Evolutionary conservation across 2,329 filamentous ascomycete genomes (phyloP), one percentile per base, ranked within the genome.

Genomic region (Phoma sp.): DNA sequence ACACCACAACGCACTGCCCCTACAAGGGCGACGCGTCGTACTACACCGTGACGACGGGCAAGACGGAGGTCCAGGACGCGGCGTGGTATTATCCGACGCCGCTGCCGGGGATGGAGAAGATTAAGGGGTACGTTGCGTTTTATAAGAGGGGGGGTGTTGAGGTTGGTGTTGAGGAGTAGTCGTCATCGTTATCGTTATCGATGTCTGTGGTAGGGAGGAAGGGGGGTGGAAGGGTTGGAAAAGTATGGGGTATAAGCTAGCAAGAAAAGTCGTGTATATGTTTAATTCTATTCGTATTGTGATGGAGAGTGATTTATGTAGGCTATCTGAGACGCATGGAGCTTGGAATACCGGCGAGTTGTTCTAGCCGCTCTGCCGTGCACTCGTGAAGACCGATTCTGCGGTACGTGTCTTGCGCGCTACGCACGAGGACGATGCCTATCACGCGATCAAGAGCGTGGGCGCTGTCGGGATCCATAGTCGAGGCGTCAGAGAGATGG

Each of bases 1-100:
- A 77, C 12, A 77, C 78, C 10, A 76, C 74, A 34, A 84, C 83
- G 0, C 70, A 76, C 42, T 86, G 83, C 51, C 78, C 79, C 0
- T 86, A 83, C 82, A 86, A 86, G 66, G 84, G 84, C 2, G 75
- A 79, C 25, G 83, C 84, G 4, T 80, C 76, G 36, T 86, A 86
- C 66, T 86, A 85, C 67, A 81, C 77, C 18, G 69, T 86, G 49
- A 79, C 76, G 10, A 74, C 80, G 9, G 78, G 80, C 43, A 81
- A 78, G 32, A 75, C 76, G 5, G 77, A 79, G 45, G 55, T 83
- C 17, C 72, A 78, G 29, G 82, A 86, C 56, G 82, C 81, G 2
- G 84, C 83, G 0, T 87, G 84, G 84, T 86, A 82, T 59, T 87
- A 87, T 57, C 77, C 83, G 2, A 65, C 78, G 34, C 78, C 83